Base-by-base conservation (phyloP, 2,329 filamentous ascomycete genomes). In the Ceratocystis eucalypticola region DNA sequence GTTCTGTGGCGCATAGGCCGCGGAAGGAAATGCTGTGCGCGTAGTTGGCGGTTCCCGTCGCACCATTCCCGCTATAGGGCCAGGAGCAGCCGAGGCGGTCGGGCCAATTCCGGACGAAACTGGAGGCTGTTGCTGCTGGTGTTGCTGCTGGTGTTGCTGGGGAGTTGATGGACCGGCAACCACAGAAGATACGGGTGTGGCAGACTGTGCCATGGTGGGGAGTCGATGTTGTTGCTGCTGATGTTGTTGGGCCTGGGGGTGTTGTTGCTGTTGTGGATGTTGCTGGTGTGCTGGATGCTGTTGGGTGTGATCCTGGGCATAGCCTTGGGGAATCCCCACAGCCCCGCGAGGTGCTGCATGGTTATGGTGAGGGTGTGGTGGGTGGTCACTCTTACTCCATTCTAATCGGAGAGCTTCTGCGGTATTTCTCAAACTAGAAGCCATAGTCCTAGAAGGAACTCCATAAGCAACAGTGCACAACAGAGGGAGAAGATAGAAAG, bases 311-410 rank as follows among this genome's bases (percentile, higher is more conserved):
- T 65, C 63, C 33, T 53, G 63, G 33, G 6, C 63, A 55, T 65
- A 65, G 8, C 30, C 48, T 12, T 48, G 37, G 20, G 63, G n/a
- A 28, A 65, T 45, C 8, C 63, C 63, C 3, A 55, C 37, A 5
- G 48, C 15, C 4, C 33, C 50, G 6, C 63, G 63, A 15, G 46
- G 33, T 37, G 44, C 46, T 25, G 45, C 33, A 10, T 67, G 66
- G 7, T 59, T 33, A 8, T 66, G 65, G n/a, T 61, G 65, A 7
- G 55, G 30, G 57, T 61, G 59, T 20, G 66, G 66, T 8, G 66
- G 66, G 22, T 67, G 61, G 2, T 67, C 66, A 46, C 50, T 61
- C 53, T 67, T 67, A 41, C 37, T 64, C 66, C 66, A 67, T 44
- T 65, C 66, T n/a, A 64, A 20, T 5, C 66, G 66, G 17, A 67